Conservation (phyloP, 176 grass and related monocot genomes). For the sorghum (Sorghum bicolor) region DNA sequence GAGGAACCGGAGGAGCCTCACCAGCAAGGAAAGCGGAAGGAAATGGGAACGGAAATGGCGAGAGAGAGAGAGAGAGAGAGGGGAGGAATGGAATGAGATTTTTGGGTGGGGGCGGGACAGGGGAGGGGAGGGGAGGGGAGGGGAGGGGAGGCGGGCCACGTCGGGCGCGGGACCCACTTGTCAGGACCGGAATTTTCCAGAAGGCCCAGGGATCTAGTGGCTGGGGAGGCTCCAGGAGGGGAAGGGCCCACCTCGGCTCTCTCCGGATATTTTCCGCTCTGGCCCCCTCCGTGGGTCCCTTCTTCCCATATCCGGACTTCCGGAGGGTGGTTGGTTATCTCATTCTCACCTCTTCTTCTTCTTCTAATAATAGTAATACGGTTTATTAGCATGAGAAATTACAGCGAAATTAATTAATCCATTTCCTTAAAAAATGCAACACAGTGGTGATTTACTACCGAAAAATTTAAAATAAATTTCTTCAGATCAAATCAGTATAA, state of each 20-base stretch:
- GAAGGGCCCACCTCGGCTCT: neutral
- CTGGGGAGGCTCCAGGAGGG: neutral
- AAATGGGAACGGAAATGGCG: neutral
- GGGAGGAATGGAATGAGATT: constrained; percentile 12
- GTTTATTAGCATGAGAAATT: no score
- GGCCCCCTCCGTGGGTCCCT: neutral
- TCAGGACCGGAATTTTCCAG: constrained; percentile 45
- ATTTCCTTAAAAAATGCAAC: no score
- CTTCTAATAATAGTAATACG: no score
- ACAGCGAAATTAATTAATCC: no score
- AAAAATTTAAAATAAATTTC: no score
- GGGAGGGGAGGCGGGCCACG: constrained; percentile 31
- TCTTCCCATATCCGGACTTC: neutral
- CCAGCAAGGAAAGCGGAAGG: neutral
- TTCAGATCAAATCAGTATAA: no score
- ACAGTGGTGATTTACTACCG: no score
- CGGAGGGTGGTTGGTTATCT: neutral
- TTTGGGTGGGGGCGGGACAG: neutral
- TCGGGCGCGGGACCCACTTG: constrained; percentile 21
- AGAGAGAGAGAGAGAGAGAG: neutral
- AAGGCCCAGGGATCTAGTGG: constrained; percentile 47
- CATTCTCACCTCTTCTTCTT: no score
- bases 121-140: neutral
- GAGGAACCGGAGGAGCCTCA: neutral
- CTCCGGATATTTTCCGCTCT: neutral